Conservation (phyloP, 805 yeast species). For the Novakomyces olei region DNA sequence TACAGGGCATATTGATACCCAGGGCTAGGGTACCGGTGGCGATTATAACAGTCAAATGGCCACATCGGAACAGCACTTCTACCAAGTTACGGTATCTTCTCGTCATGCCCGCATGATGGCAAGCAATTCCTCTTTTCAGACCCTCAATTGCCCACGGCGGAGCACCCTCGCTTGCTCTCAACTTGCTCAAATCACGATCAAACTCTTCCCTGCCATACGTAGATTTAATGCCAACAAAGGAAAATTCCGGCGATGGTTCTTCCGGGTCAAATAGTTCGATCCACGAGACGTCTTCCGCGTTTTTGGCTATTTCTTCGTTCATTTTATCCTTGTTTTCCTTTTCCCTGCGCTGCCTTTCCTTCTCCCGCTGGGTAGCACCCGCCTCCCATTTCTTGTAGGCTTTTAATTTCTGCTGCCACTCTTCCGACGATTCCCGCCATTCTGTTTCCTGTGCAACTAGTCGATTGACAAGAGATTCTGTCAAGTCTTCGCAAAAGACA, state of each 20-base stretch:
- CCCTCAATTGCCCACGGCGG: constrained; percentile 1
- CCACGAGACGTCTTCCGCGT: constrained; percentile 1
- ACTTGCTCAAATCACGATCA: constrained; percentile 1
- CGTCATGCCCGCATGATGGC: constrained; percentile 1
- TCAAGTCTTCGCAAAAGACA: neutral
- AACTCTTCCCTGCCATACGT: constrained; percentile 3
- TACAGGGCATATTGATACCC: constrained; percentile 4
- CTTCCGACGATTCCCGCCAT: constrained; percentile 3
- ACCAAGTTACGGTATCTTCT: constrained; percentile 3
- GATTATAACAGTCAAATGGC: constrained; percentile 1
- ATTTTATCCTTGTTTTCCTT: constrained; percentile 1
- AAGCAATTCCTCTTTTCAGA: constrained; percentile 3
- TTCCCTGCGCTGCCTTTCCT: neutral
- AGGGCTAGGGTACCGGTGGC: constrained; percentile 3
- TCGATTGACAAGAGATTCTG: neutral
- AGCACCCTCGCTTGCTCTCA: constrained; percentile 1
- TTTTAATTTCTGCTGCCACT: constrained; percentile 3
- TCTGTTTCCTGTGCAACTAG: neutral
- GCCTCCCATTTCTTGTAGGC: constrained; percentile 3
- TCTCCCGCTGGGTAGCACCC: constrained; percentile 1
- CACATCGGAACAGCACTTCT: constrained; percentile 3
- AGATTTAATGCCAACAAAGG: constrained; percentile 3
- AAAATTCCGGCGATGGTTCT: constrained; percentile 3
- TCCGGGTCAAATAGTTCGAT: constrained; percentile 3
- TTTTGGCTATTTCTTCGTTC: neutral